A percentile compares a stretch with the other conserved stretches of the same genome.
phyloP scores from a whole-genome alignment of 2,329 filamentous ascomycete species.

The Xylaria hypoxylon region DNA sequence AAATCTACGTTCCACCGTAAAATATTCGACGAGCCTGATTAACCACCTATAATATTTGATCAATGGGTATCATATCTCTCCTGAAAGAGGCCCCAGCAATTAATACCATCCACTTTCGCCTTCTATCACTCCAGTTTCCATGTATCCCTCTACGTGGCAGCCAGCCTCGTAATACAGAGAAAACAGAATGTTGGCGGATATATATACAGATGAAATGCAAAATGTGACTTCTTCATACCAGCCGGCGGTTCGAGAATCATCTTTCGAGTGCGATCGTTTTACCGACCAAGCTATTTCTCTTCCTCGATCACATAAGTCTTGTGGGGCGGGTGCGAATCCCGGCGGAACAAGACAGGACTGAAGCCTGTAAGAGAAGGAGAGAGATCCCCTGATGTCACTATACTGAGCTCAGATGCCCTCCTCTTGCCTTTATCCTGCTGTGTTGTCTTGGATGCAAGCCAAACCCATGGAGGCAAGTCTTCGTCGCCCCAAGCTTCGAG shows the following conservation, averaged over 20 bases:
- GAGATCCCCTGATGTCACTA: constrained; percentile 22
- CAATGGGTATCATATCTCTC: constrained; percentile 29
- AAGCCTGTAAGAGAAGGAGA: not conserved
- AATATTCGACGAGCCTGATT: not conserved
- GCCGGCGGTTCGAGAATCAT: not conserved
- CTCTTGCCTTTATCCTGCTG: constrained; percentile 28
- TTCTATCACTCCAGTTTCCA: not conserved
- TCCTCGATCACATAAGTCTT: constrained; percentile 39
- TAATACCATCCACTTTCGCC: constrained; percentile 12
- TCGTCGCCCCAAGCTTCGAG: constrained; percentile 49
- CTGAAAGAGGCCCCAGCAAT: constrained; percentile 10
- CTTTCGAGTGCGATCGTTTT: not conserved
- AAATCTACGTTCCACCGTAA: not conserved
- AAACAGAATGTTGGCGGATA: constrained; percentile 1
- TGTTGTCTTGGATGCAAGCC: constrained; percentile 37
- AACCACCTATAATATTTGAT: not conserved
- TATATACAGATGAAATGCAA: constrained; percentile 16
- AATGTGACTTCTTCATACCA: not conserved
- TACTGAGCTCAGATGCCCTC: constrained; percentile 20
- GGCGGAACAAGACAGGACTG: constrained; percentile 9
- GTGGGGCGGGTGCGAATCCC: constrained; percentile 19
- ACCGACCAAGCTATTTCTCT: constrained; percentile 20
- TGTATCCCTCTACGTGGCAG: constrained; percentile 3
- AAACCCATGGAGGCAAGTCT: constrained; percentile 45
- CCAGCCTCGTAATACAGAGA: not conserved